Evolutionary conservation across 345 rosid species (phyloP), one percentile per base, ranked within the genome.

Genomic region (Aurinia saxatilis): DNA sequence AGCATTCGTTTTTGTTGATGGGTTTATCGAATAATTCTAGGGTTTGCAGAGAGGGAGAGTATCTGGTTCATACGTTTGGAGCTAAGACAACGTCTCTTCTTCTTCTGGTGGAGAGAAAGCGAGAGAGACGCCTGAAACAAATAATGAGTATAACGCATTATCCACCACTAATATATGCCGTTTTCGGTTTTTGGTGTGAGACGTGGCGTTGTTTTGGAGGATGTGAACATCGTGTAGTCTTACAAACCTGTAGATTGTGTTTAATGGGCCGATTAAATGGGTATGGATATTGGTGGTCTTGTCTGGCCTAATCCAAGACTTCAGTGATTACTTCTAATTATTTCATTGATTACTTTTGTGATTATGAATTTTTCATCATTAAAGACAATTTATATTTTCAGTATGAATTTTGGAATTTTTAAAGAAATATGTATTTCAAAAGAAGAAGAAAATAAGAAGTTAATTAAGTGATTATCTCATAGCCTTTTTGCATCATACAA

Each of bases 21-120:
- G 19, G 33, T 18, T 63, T 38, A 49, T 7, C 16, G 39, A 30
- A 37, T 54, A 25, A 36, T 46, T 0, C 29, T 45, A 46, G 63
- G 64, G 63, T 46, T 55, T 15, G 57, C n/a, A n/a, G 4, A 35
- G 40, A 66, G 56, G 71, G 65, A n/a, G 55, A 39, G 50, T 57
- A 47, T 57, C 36, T 60, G 73, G 54, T 59, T 68, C 66, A 68
- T 59, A 60, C 61, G 73, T 69, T 53, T 69, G 42, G 56, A 60
- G 73, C 49, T 55, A 60, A n/a, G 60, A 50, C 36, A 57, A 58
- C 73, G 60, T 60, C 52, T 27, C 25, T 21, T 2, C 25, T 21
- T 44, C 61, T 30, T 58, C 63, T 42, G 16, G 50, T 58, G 50
- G 50, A 29, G 36, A 57, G 17, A 29, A 14, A 11, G 25, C 31